A percentile compares a stretch with the other conserved stretches of the same genome.
Conservation (phyloP, 768 basidiomycete genomes). For the Nidula microcarpa region DNA sequence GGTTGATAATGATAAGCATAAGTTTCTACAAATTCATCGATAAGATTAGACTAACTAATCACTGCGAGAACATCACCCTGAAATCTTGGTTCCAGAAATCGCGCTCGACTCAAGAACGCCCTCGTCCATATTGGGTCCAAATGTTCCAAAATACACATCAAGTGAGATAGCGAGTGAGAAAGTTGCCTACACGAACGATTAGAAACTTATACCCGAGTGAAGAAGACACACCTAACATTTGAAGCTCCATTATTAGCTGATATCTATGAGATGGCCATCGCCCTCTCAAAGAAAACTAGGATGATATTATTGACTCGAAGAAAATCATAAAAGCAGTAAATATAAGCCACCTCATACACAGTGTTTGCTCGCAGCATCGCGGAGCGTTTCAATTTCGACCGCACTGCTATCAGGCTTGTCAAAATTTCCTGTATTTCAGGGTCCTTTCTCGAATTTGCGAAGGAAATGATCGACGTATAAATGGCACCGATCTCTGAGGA, state of each 20-base stretch:
- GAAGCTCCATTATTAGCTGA: conserved; percentile 62
- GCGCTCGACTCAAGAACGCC: conserved; percentile 71
- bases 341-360: conserved; percentile 56
- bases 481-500: conserved; percentile 63
- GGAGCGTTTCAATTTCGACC: conserved; percentile 68
- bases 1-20: no score
- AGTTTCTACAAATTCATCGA: no score
- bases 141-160: conserved; percentile 69
- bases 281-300: conserved; percentile 73
- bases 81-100: conserved; percentile 76
- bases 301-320: no score
- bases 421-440: conserved; percentile 53
- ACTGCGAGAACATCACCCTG: conserved; percentile 85
- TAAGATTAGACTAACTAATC: conserved; percentile 42
- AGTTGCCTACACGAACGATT: conserved; percentile 47
- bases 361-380: conserved; percentile 53
- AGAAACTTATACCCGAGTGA: neutral
- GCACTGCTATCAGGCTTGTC: conserved; percentile 64
- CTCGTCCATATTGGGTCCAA: conserved; percentile 76
- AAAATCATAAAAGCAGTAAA: no score
- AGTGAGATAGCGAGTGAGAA: conserved; percentile 63
- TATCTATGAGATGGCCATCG: conserved; percentile 81
- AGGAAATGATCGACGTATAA: conserved; percentile 75
- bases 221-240: conserved; percentile 43
- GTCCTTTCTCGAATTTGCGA: conserved; percentile 54